These are phyloP conservation scores for Sesbania bispinosa DNA, from an alignment of 306 rosid species.

Conservation along the genomic window DNA sequence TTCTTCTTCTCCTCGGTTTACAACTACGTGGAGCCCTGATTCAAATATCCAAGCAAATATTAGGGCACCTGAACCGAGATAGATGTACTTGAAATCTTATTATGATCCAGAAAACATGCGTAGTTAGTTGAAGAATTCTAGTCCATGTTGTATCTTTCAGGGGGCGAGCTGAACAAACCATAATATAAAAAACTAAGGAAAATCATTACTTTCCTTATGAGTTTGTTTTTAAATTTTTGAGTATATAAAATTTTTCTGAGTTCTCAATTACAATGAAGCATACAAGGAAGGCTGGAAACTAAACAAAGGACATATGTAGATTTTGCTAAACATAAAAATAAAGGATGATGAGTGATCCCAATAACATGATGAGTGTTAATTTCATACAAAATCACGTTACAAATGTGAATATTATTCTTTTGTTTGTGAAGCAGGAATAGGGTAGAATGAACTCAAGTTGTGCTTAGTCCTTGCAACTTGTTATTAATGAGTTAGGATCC, in stretches of 20 bases:
- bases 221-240: neutral
- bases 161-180: neutral
- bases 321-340: neutral
- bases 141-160: neutral
- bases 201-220: neutral
- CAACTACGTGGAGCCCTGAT: neutral
- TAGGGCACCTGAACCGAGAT: slow-evolving; percentile 19
- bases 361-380: too few relatives aligned
- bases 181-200: neutral
- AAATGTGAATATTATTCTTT: too few relatives aligned
- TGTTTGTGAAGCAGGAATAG: neutral
- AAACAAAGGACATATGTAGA: neutral
- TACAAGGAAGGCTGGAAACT: neutral
- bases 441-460: neutral
- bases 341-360: neutral
- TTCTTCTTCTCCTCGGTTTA: slow-evolving; percentile 9
- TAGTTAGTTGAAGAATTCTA: slow-evolving; percentile 1
- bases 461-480: neutral
- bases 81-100: neutral
- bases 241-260: neutral
- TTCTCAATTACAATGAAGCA: neutral
- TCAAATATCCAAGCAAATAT: neutral
- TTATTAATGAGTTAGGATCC: too few relatives aligned
- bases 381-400: too few relatives aligned
- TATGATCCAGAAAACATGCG: neutral